These are phyloP conservation scores for Euphorbia pulcherrima DNA, from an alignment of 345 rosid genomes.

Conservation along the genomic window DNA sequence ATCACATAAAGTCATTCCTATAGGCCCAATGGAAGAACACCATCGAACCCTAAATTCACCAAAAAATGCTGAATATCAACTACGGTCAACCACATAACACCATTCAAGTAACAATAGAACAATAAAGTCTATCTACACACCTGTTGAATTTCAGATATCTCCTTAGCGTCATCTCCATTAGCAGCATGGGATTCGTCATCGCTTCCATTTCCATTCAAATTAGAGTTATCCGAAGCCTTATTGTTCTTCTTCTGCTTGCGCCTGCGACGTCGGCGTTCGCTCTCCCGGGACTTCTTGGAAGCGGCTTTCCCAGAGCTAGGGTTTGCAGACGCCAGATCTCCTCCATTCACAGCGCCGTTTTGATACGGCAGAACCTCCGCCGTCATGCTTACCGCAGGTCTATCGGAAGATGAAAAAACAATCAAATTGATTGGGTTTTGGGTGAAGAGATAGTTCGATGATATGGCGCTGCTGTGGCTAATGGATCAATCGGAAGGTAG, in stretches of 20 bases:
- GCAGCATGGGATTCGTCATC: conserved; percentile 29
- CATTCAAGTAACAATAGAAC: neutral
- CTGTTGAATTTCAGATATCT: conserved; percentile 50
- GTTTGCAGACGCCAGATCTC: conserved; percentile 40
- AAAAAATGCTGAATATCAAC: conserved; percentile 4
- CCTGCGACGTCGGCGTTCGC: conserved; percentile 88
- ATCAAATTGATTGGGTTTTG: neutral
- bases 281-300: conserved; percentile 67
- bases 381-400: conserved; percentile 31
- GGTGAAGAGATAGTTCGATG: neutral
- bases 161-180: conserved; percentile 42
- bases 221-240: conserved; percentile 27
- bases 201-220: conserved; percentile 4
- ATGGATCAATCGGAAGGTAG: neutral
- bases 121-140: conserved; percentile 12
- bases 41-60: neutral
- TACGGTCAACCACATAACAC: neutral
- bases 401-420: neutral
- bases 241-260: conserved; percentile 97
- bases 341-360: conserved; percentile 52
- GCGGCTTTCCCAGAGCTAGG: conserved; percentile 23
- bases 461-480: neutral
- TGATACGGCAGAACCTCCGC: conserved; percentile 44
- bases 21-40: too few relatives aligned
- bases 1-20: too few relatives aligned